Evolutionary conservation across 2,329 filamentous ascomycete species (phyloP).

Genomic region (Rhynchosporium graminicola): DNA sequence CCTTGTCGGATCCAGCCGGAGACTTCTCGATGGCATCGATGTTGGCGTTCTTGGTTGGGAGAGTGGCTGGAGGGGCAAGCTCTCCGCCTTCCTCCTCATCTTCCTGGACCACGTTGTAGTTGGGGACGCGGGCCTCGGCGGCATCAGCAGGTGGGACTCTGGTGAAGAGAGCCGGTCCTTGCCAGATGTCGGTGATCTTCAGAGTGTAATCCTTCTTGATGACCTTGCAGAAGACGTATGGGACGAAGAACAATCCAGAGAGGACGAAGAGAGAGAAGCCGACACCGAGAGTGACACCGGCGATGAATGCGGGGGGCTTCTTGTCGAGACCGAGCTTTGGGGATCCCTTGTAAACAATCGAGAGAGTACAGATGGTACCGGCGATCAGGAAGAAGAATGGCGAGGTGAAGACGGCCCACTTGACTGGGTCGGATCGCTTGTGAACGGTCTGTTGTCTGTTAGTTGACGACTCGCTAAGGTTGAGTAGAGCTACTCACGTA

Average conservation of each 20-base stretch:
- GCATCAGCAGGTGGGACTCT: conserved; percentile 57
- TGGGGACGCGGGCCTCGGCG: conserved; percentile 61
- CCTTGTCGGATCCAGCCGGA: conserved; percentile 47
- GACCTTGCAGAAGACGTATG: conserved; percentile 65
- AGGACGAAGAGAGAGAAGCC: conserved; percentile 61
- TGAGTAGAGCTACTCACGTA: conserved; percentile 30
- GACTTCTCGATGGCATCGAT: conserved; percentile 46
- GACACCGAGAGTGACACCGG: conserved; percentile 63
- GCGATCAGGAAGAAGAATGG: conserved; percentile 79
- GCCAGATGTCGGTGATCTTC: conserved; percentile 62
- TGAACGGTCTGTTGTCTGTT: conserved; percentile 54
- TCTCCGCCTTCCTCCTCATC: conserved; percentile 47
- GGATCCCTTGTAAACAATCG: conserved; percentile 80
- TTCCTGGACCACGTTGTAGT: conserved; percentile 77
- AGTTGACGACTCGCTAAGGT: background rate
- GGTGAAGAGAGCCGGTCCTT: conserved; percentile 64
- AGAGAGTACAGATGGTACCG: conserved; percentile 72
- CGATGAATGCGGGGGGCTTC: conserved; percentile 69
- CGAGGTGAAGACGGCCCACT: conserved; percentile 71
- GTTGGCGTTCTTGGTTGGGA: conserved; percentile 28
- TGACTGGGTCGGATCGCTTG: conserved; percentile 68
- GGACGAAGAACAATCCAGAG: conserved; percentile 71
- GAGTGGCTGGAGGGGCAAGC: conserved; percentile 35
- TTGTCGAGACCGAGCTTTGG: conserved; percentile 65
- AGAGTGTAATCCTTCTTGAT: conserved; percentile 68